These are phyloP conservation scores for Huntiella decipiens DNA, from an alignment of 2,329 filamentous ascomycete genomes.

Conservation along the genomic window DNA sequence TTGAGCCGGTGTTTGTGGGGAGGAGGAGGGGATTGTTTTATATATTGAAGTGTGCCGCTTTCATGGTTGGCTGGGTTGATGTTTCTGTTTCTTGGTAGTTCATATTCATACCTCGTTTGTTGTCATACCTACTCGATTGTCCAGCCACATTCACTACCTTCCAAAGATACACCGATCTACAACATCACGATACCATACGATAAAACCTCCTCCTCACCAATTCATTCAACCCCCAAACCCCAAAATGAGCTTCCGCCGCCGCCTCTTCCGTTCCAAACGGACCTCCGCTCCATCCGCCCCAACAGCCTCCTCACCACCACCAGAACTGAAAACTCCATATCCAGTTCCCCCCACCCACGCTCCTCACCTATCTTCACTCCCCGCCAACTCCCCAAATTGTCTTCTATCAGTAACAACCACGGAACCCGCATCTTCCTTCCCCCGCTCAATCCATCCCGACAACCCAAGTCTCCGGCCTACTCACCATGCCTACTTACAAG, in stretches of 20 bases:
- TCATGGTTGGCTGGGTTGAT: too few relatives aligned
- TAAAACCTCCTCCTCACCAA: too few relatives aligned
- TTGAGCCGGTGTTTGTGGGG: too few relatives aligned
- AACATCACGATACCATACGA: too few relatives aligned
- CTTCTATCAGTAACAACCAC: neutral
- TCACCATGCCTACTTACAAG: conserved; percentile 12
- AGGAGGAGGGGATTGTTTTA: too few relatives aligned
- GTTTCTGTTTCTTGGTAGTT: too few relatives aligned
- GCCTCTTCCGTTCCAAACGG: neutral
- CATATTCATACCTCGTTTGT: neutral
- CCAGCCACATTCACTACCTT: neutral
- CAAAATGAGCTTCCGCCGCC: neutral
- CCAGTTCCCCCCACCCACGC: too few relatives aligned
- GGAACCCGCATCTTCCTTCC: neutral
- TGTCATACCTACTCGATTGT: neutral
- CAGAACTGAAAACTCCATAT: neutral
- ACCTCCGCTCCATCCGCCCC: neutral
- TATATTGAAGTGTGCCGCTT: too few relatives aligned
- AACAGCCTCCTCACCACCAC: neutral
- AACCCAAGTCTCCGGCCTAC: conserved; percentile 12
- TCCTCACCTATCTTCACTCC: too few relatives aligned
- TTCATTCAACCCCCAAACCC: too few relatives aligned
- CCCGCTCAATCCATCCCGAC: conserved; percentile 1
- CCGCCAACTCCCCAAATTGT: too few relatives aligned
- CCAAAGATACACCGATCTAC: neutral